Conservation (phyloP, 2,329 filamentous ascomycete species). For the Ceratocystis destructans region DNA sequence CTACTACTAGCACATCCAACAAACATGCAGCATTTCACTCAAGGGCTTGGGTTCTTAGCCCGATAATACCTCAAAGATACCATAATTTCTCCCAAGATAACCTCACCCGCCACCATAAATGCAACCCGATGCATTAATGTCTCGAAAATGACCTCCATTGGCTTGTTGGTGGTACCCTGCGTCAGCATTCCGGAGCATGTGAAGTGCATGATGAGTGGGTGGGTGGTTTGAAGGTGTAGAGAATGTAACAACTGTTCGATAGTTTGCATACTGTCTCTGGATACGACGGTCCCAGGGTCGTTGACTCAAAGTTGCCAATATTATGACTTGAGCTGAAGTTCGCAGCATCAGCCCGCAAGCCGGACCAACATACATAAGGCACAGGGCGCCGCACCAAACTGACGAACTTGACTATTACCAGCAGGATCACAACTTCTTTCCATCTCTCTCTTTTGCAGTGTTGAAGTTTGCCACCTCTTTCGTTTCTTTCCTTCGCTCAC, state of each 20-base stretch:
- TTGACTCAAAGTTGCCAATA: neutral
- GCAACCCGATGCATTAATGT: neutral
- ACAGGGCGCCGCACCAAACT: neutral
- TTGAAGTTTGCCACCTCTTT: neutral
- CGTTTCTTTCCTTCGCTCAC: constrained; percentile 3
- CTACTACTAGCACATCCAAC: neutral
- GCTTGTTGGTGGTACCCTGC: neutral
- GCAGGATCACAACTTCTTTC: neutral
- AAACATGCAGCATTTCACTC: too few relatives aligned
- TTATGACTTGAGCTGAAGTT: too few relatives aligned
- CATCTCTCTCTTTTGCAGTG: neutral
- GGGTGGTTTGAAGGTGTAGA: neutral
- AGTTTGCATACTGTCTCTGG: neutral
- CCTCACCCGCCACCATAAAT: neutral
- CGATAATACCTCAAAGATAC: neutral
- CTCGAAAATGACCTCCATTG: neutral
- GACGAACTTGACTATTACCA: accelerated
- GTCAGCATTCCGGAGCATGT: neutral
- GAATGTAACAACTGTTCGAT: neutral
- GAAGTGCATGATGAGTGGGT: neutral
- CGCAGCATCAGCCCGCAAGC: too few relatives aligned
- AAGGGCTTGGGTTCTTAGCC: neutral
- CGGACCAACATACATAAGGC: neutral
- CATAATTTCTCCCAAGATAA: neutral
- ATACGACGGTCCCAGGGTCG: neutral